Evolutionary conservation across 75 land plant species (phyloP).

Genomic region (Picea sitchensis): DNA sequence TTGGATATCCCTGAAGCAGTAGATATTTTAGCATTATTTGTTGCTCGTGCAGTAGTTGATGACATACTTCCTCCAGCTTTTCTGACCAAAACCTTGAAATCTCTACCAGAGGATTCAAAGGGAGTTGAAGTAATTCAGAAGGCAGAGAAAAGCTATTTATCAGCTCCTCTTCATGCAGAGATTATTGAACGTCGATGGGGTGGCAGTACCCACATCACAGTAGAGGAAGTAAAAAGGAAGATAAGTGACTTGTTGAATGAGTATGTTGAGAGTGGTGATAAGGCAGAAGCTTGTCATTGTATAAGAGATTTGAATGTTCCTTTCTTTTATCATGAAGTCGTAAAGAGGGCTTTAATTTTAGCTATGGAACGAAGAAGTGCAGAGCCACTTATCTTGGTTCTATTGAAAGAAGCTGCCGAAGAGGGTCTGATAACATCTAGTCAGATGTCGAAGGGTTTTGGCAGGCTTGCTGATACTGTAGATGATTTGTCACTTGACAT

Average conservation of each 20-base stretch:
- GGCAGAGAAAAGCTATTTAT: constrained; percentile 78
- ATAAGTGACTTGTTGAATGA: constrained; percentile 63
- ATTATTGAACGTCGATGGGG: constrained; percentile 75
- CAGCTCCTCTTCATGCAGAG: constrained; percentile 82
- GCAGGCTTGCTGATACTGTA: constrained; percentile 62
- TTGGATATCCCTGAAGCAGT: constrained; percentile 80
- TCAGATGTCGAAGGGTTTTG: constrained; percentile 87
- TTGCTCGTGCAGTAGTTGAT: constrained; percentile 87
- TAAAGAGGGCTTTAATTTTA: constrained; percentile 75
- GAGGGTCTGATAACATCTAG: constrained; percentile 90
- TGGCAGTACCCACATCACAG: constrained; percentile 71
- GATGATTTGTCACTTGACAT: constrained; percentile 86
- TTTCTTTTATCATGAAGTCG: constrained; percentile 94
- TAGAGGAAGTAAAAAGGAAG: constrained; percentile 79
- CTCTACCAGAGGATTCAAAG: constrained; percentile 50
- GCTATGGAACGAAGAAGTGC: constrained; percentile 69
- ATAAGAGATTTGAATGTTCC: constrained; percentile 82
- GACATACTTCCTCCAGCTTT: constrained; percentile 85
- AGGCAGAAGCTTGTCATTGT: constrained; percentile 71
- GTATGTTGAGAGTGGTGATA: constrained; percentile 71
- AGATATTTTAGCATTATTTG: constrained; percentile 66
- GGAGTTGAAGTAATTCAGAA: constrained; percentile 55
- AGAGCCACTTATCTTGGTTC: constrained; percentile 57
- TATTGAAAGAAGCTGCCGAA: constrained; percentile 75
- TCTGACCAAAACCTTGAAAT: constrained; percentile 36